Evolutionary conservation across 108 stramenopile species (phyloP).

Genomic region (Poteriospumella lacustris): DNA sequence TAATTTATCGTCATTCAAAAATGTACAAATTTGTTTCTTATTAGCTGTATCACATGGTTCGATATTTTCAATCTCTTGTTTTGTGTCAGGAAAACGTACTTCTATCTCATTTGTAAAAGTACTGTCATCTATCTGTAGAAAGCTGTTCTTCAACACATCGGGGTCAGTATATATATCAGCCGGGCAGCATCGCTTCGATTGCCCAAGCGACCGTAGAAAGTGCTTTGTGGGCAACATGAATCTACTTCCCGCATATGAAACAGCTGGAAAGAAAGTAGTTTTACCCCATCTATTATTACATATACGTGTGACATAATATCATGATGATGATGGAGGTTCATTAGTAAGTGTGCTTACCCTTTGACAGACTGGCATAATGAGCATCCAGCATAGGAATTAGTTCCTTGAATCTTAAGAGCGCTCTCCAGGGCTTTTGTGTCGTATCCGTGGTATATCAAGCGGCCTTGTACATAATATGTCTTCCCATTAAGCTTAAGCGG

Average conservation of each 20-base stretch:
- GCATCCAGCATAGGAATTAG: slow-evolving; percentile 7
- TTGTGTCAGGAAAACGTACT: slow-evolving; percentile 7
- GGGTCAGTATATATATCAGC: slow-evolving; percentile 7
- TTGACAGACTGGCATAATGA: slow-evolving; percentile 7
- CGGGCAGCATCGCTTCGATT: slow-evolving; percentile 6
- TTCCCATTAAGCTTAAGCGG: too few relatives aligned
- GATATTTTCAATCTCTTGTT: slow-evolving; percentile 9
- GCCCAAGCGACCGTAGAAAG: slow-evolving; percentile 6
- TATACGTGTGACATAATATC: slow-evolving; percentile 8
- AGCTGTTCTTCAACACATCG: slow-evolving; percentile 7
- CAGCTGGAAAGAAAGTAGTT: slow-evolving; percentile 7
- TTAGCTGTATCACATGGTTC: slow-evolving; percentile 7
- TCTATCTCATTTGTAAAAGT: slow-evolving; percentile 9
- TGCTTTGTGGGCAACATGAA: slow-evolving; percentile 7
- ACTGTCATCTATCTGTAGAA: slow-evolving; percentile 8
- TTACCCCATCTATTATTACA: slow-evolving; percentile 8
- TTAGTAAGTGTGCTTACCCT: slow-evolving; percentile 7
- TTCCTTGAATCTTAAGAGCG: slow-evolving; percentile 7
- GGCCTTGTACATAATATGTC: slow-evolving; percentile 7
- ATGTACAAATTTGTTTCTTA: slow-evolving; percentile 9
- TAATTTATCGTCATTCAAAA: slow-evolving; percentile 9
- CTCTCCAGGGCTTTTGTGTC: slow-evolving; percentile 6
- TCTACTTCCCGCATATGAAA: slow-evolving; percentile 7
- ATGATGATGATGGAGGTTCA: slow-evolving; percentile 7
- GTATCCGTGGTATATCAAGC: slow-evolving; percentile 7